Evolutionary conservation across 2,329 filamentous ascomycete species (phyloP).

Genomic region (Cytospora piceicola): DNA sequence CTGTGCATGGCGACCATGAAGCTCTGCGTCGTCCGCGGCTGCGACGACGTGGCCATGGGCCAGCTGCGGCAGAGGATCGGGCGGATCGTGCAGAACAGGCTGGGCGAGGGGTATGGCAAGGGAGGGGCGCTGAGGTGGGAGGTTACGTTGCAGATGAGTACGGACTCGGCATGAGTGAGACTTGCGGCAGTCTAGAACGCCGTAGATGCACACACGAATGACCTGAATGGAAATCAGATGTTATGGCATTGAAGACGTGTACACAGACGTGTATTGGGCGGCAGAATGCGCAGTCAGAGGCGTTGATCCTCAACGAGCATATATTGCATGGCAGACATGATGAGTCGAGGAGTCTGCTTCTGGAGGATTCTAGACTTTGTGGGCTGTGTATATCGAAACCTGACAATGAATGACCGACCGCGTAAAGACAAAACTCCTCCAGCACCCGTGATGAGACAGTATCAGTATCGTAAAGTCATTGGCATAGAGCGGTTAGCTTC

Average conservation of each 20-base stretch:
- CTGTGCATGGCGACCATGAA: constrained; percentile 95
- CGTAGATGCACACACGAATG: constrained; percentile 1
- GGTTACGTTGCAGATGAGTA: constrained; percentile 79
- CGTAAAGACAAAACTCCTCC: constrained; percentile 1
- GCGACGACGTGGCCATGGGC: constrained; percentile 70
- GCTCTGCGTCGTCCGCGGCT: constrained; percentile 67
- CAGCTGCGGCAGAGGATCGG: constrained; percentile 77
- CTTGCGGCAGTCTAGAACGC: neutral
- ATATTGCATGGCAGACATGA: neutral
- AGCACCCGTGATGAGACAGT: neutral
- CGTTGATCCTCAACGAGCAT: neutral
- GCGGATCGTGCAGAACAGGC: constrained; percentile 78
- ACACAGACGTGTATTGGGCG: neutral
- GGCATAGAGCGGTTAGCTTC: constrained; percentile 12
- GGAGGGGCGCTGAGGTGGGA: constrained; percentile 86
- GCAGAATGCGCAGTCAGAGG: neutral
- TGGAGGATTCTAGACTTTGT: neutral
- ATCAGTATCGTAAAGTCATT: constrained; percentile 20
- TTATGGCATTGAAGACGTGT: neutral
- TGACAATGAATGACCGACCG: constrained; percentile 1
- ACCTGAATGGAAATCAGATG: constrained; percentile 4
- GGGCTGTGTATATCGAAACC: neutral
- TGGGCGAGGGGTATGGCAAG: constrained; percentile 86
- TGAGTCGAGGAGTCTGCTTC: neutral
- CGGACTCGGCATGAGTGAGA: constrained; percentile 36